Percentiles rank a stretch among this genome's conserved stretches.
These are phyloP conservation scores for Neobulgaria alba DNA, from an alignment of 2,329 filamentous ascomycete species.

Conservation along the genomic window DNA sequence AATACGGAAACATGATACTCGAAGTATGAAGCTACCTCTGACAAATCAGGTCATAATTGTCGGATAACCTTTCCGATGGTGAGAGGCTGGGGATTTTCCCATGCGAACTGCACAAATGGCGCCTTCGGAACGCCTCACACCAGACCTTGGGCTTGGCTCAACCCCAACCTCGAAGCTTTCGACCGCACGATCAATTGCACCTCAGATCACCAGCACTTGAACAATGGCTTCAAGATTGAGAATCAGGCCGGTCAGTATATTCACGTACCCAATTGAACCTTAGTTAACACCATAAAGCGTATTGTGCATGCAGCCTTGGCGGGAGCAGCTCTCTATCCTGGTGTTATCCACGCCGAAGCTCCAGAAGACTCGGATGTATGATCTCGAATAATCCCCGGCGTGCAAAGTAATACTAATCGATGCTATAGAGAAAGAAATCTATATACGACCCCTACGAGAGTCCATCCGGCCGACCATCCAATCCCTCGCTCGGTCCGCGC, in stretches of 20 bases:
- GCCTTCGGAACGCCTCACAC: too few species aligned
- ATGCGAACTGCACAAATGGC: too few species aligned
- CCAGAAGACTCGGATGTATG: constrained; percentile 22
- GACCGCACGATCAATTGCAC: constrained; percentile 19
- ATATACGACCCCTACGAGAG: constrained; percentile 69
- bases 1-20: too few species aligned
- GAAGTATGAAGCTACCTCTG: too few species aligned
- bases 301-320: constrained; percentile 38
- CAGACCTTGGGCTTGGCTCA: too few species aligned
- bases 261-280: constrained; percentile 7
- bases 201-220: constrained; percentile 21
- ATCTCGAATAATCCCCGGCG: constrained; percentile 1
- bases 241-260: constrained; percentile 39
- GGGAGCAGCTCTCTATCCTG: constrained; percentile 38
- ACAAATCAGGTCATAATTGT: too few species aligned
- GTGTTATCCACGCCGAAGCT: constrained; percentile 40
- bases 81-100: too few species aligned
- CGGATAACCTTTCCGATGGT: too few species aligned
- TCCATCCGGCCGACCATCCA: constrained; percentile 28
- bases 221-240: constrained; percentile 45
- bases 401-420: constrained; percentile 4
- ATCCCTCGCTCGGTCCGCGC: constrained; percentile 11
- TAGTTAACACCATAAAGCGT: constrained; percentile 32
- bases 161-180: not conserved
- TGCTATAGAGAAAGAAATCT: constrained; percentile 48